Percentiles rank a stretch among this genome's conserved stretches.
Evolutionary conservation across 768 basidiomycete genomes (phyloP).

Genomic region (Clitopilus hobsonii): DNA sequence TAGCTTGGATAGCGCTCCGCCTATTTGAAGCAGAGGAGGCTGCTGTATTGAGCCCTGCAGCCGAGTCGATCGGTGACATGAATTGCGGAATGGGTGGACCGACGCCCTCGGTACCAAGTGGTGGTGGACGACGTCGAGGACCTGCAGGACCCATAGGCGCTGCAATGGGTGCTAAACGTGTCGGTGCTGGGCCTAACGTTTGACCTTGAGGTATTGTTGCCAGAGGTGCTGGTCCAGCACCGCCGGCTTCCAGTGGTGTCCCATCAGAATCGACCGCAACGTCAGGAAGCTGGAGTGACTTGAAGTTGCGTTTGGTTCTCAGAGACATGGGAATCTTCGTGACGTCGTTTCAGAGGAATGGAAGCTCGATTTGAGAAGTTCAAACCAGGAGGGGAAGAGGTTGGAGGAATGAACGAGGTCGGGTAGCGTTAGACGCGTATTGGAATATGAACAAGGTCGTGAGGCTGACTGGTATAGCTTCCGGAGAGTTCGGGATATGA

Average conservation of each 20-base stretch:
- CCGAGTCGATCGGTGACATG: constrained; percentile 11
- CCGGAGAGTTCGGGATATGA: neutral
- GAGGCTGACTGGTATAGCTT: neutral
- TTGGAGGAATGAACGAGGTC: neutral
- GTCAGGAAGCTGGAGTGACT: constrained; percentile 71
- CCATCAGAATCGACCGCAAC: constrained; percentile 27
- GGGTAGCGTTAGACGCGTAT: neutral
- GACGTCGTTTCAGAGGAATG: neutral
- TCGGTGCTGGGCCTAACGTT: neutral
- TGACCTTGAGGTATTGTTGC: neutral
- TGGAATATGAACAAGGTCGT: neutral
- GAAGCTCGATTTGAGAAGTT: neutral
- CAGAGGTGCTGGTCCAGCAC: constrained; percentile 35
- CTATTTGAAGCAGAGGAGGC: constrained; percentile 25
- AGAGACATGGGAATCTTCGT: constrained; percentile 32
- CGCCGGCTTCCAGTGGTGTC: constrained; percentile 23
- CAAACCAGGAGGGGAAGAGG: neutral
- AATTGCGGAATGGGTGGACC: constrained; percentile 27
- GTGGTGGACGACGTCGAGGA: constrained; percentile 66
- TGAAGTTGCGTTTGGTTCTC: constrained; percentile 91
- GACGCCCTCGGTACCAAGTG: constrained; percentile 44
- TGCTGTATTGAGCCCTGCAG: constrained; percentile 25
- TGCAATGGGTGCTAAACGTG: neutral
- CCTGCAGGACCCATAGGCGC: constrained; percentile 37
- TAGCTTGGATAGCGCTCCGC: constrained; percentile 71